phyloP scores from a whole-genome alignment of 2,329 filamentous ascomycete species.

The Phaeophleospora eucalypticola region DNA sequence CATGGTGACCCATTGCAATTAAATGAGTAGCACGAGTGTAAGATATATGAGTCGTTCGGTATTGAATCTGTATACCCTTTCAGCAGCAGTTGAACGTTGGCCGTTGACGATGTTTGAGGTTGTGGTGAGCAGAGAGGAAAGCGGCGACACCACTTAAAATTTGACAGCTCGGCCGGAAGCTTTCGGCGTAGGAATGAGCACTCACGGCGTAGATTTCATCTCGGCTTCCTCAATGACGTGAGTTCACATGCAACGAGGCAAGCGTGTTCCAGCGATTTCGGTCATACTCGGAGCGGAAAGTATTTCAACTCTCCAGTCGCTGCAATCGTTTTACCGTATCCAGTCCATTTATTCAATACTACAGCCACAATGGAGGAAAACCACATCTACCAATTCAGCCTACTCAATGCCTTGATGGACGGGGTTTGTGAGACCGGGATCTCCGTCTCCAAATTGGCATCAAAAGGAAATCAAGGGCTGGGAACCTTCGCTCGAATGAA shows the following conservation, averaged over 20 bases:
- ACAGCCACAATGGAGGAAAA: conserved; percentile 32
- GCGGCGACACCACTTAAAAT: too few species aligned
- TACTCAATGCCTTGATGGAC: conserved; percentile 44
- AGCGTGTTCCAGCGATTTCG: not conserved
- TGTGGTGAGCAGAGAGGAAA: too few species aligned
- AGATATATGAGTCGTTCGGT: too few species aligned
- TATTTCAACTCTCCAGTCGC: not conserved
- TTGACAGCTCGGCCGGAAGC: too few species aligned
- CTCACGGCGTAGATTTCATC: too few species aligned
- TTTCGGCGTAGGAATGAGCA: too few species aligned
- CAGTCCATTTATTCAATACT: not conserved
- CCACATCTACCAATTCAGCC: conserved; percentile 43
- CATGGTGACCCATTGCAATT: too few species aligned
- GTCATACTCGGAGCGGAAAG: not conserved
- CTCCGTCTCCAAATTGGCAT: conserved; percentile 42
- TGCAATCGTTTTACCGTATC: not conserved
- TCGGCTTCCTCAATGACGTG: too few species aligned
- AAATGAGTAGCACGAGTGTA: too few species aligned
- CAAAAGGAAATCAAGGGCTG: conserved; percentile 49
- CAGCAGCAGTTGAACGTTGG: too few species aligned
- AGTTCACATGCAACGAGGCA: not conserved
- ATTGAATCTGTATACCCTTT: too few species aligned
- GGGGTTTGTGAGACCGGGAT: conserved; percentile 47
- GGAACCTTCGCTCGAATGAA: conserved; percentile 45
- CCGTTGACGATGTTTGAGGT: too few species aligned